A percentile compares a stretch with the other conserved stretches of the same genome.
phyloP scores from a whole-genome alignment of 345 rosid species.

The Cardamine occulta region DNA sequence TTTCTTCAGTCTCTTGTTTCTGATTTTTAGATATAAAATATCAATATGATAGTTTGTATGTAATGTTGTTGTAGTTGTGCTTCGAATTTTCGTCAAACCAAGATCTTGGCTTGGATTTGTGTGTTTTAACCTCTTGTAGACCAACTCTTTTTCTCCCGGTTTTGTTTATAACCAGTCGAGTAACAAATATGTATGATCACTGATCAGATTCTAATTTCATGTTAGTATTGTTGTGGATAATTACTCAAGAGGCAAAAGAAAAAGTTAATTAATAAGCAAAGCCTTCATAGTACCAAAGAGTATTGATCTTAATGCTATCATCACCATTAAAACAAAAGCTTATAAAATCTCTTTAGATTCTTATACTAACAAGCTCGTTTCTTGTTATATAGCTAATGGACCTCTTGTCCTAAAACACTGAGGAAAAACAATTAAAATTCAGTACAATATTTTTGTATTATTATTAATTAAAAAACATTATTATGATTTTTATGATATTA shows the following conservation, averaged over 20 bases:
- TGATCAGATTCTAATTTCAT: background rate
- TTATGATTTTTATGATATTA: background rate
- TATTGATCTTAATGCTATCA: background rate
- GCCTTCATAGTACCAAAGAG: background rate
- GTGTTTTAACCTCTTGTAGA: slow-evolving; percentile 2
- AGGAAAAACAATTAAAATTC: too few species aligned
- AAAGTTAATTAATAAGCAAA: too few species aligned
- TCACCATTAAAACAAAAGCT: background rate
- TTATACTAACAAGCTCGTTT: too few species aligned
- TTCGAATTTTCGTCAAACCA: background rate
- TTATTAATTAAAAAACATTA: background rate
- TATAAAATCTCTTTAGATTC: too few species aligned
- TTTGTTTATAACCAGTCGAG: background rate
- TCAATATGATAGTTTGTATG: background rate
- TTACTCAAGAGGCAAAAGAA: too few species aligned
- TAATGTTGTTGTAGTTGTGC: background rate
- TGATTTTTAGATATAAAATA: slow-evolving; percentile 18
- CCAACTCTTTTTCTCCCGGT: background rate
- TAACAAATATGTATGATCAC: background rate
- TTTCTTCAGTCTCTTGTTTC: slow-evolving; percentile 58
- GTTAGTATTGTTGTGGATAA: background rate
- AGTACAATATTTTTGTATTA: background rate
- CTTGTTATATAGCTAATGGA: too few species aligned
- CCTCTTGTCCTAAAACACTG: background rate
- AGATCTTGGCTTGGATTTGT: background rate